A percentile compares a stretch with the other conserved stretches of the same genome.
Conservation (phyloP, 2,329 filamentous ascomycete species). For the Neonectria hederae region DNA sequence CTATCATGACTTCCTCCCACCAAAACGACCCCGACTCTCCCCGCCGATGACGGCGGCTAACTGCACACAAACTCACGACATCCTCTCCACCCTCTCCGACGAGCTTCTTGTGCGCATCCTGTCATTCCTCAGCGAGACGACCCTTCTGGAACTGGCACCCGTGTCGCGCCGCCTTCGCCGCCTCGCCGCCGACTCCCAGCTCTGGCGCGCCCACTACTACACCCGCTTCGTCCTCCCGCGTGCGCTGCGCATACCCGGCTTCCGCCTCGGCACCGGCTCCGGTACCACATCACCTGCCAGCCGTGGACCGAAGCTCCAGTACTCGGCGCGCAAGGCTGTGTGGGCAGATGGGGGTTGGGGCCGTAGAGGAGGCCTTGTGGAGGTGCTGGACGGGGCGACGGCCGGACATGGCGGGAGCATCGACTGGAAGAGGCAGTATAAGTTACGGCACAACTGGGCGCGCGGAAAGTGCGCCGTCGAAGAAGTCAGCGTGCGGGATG, state of each 20-base stretch:
- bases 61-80: conserved; percentile 56
- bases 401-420: conserved; percentile 50
- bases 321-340: conserved; percentile 54
- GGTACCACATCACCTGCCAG: conserved; percentile 20
- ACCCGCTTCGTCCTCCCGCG: conserved; percentile 85
- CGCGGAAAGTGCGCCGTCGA: conserved; percentile 82
- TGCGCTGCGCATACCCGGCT: conserved; percentile 77
- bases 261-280: conserved; percentile 52
- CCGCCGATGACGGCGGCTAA: conserved; percentile 13
- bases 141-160: conserved; percentile 69
- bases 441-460: conserved; percentile 90
- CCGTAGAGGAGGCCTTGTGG: conserved; percentile 54
- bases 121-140: conserved; percentile 74
- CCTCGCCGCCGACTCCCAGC: conserved; percentile 81
- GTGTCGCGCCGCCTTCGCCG: conserved; percentile 80
- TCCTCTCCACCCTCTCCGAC: conserved; percentile 80
- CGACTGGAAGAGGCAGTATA: conserved; percentile 91
- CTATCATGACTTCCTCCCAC: conserved; percentile 22
- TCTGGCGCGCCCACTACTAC: conserved; percentile 94
- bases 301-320: conserved; percentile 52
- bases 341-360: conserved; percentile 56
- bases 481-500: conserved; percentile 70
- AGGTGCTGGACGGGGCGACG: conserved; percentile 58
- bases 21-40: conserved; percentile 38
- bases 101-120: conserved; percentile 89